Evolutionary conservation across 345 rosid species (phyloP).

Genomic region (Pseudoturritis turrita): DNA sequence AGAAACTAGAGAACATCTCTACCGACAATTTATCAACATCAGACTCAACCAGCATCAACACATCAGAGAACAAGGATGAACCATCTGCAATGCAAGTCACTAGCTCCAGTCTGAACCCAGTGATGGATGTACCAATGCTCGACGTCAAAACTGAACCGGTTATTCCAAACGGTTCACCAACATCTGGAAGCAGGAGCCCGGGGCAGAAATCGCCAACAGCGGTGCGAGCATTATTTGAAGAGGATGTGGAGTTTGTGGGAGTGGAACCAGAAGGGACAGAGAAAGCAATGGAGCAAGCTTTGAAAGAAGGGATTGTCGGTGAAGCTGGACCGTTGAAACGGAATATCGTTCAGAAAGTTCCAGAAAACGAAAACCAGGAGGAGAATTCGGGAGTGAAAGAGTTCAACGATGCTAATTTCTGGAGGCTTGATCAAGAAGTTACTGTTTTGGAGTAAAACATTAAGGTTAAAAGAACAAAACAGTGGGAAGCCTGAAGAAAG

Average conservation of each 20-base stretch:
- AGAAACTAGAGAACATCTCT: slow-evolving; percentile 43
- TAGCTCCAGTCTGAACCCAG: slow-evolving; percentile 62
- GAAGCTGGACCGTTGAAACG: slow-evolving; percentile 90
- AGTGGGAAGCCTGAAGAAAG: background rate
- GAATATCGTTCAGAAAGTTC: slow-evolving; percentile 41
- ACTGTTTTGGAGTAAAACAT: slow-evolving; percentile 59
- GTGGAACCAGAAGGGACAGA: slow-evolving; percentile 86
- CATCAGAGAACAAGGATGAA: slow-evolving; percentile 37
- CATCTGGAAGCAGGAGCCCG: slow-evolving; percentile 38
- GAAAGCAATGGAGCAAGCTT: slow-evolving; percentile 94
- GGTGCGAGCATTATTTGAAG: slow-evolving; percentile 73
- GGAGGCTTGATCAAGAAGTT: slow-evolving; percentile 94
- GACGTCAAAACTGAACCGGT: slow-evolving; percentile 38
- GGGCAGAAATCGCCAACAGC: slow-evolving; percentile 33
- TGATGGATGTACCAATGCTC: slow-evolving; percentile 41
- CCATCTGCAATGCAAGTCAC: slow-evolving; percentile 52
- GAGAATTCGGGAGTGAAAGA: slow-evolving; percentile 59
- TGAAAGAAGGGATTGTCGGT: slow-evolving; percentile 89
- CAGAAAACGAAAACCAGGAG: slow-evolving; percentile 51
- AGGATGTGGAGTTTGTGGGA: slow-evolving; percentile 94
- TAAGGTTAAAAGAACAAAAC: background rate
- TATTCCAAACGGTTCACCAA: slow-evolving; percentile 53
- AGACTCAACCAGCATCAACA: slow-evolving; percentile 27
- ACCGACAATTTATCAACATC: slow-evolving; percentile 6
- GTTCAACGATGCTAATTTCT: slow-evolving; percentile 86